Percentiles rank a stretch among this genome's conserved stretches.
Conservation (phyloP, 345 rosid species). For the Eucalyptus cloeziana region DNA sequence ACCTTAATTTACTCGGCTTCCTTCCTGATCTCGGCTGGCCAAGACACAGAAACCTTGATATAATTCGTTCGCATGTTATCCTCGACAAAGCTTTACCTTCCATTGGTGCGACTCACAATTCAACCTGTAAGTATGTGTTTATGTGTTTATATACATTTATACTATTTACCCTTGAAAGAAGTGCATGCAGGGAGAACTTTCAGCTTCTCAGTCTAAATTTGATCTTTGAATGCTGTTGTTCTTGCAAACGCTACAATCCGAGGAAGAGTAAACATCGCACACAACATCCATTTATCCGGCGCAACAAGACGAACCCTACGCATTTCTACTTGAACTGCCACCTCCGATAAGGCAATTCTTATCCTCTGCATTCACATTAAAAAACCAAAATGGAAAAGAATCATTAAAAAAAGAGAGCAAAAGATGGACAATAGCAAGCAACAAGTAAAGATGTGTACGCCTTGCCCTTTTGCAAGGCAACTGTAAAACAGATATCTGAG, state of each 20-base stretch:
- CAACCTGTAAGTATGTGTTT: neutral
- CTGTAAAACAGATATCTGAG: neutral
- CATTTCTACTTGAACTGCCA: slow-evolving; percentile 67
- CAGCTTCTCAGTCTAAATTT: neutral
- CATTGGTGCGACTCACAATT: neutral
- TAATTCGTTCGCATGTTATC: neutral
- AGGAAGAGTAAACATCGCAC: slow-evolving; percentile 79
- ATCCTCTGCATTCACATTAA: slow-evolving; percentile 43
- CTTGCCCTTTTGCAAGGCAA: neutral
- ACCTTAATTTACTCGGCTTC: neutral
- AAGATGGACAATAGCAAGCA: neutral
- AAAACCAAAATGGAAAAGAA: neutral
- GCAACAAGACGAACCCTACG: slow-evolving; percentile 68
- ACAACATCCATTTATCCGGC: slow-evolving; percentile 89
- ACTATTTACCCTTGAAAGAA: neutral
- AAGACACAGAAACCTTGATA: neutral
- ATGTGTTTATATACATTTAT: neutral
- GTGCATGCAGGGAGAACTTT: neutral
- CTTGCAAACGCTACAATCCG: slow-evolving; percentile 54
- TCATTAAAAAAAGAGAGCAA: neutral
- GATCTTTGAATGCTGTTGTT: neutral
- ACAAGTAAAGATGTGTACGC: neutral
- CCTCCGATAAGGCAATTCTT: slow-evolving; percentile 60
- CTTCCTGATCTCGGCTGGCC: neutral
- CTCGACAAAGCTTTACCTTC: neutral